phyloP scores from a whole-genome alignment of 2,329 filamentous ascomycete genomes.

The Parastagonospora avenae region DNA sequence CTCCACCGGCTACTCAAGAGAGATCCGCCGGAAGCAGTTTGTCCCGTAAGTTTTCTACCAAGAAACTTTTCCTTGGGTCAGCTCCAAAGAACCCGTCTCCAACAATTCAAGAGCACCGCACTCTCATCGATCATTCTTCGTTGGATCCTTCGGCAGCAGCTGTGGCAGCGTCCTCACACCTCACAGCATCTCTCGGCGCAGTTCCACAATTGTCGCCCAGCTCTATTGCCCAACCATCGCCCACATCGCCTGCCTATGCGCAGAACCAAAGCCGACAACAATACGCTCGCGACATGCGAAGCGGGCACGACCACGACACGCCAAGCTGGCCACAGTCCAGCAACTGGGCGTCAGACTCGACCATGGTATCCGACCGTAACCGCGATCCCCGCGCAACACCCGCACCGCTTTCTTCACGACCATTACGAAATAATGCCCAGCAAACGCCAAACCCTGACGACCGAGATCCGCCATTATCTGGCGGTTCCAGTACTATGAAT shows the following conservation, averaged over 20 bases:
- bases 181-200: constrained; percentile 54
- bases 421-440: constrained; percentile 35
- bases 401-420: constrained; percentile 35
- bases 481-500: constrained; percentile 35
- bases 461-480: constrained; percentile 45
- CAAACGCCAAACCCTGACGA: constrained; percentile 39
- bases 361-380: constrained; percentile 32
- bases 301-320: constrained; percentile 40
- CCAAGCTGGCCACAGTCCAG: constrained; percentile 36
- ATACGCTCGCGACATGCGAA: constrained; percentile 40
- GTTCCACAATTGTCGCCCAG: constrained; percentile 49
- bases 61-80: constrained; percentile 57
- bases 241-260: constrained; percentile 57
- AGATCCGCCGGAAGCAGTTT: constrained; percentile 51
- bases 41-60: constrained; percentile 59
- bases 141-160: constrained; percentile 58
- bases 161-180: constrained; percentile 56
- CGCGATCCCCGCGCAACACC: constrained; percentile 42
- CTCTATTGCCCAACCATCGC: constrained; percentile 52
- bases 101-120: constrained; percentile 53
- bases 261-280: constrained; percentile 36
- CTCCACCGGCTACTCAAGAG: constrained; percentile 42
- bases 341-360: constrained; percentile 38
- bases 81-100: constrained; percentile 58
- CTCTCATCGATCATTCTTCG: constrained; percentile 48